A percentile compares a stretch with the other conserved stretches of the same genome.
Conservation (phyloP, 139 green algal genomes). For the Eudorina sp. region DNA sequence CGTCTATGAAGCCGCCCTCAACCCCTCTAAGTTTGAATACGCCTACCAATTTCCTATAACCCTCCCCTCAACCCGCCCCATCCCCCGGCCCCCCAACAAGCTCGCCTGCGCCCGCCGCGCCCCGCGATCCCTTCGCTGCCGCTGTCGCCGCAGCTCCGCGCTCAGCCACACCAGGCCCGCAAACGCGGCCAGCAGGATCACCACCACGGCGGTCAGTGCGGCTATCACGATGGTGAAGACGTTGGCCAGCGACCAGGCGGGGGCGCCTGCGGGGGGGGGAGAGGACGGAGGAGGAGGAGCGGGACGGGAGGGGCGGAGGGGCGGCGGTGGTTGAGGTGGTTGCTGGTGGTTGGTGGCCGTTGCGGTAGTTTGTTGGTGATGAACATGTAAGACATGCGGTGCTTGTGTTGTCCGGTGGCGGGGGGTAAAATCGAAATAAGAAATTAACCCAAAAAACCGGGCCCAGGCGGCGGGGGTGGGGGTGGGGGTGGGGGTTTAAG, state of each 20-base stretch:
- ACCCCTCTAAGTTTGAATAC: too few species aligned
- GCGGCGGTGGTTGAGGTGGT: background rate
- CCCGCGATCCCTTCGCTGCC: background rate
- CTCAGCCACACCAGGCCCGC: background rate
- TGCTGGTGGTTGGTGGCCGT: background rate
- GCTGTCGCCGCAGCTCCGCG: background rate
- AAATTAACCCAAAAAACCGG: too few species aligned
- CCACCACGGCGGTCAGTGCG: background rate
- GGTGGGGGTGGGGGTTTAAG: too few species aligned
- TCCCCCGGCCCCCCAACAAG: background rate
- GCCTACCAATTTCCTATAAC: too few species aligned
- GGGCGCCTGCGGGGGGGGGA: background rate
- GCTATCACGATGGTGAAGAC: slow-evolving; percentile 12
- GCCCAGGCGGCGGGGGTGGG: too few species aligned
- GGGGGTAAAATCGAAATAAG: too few species aligned
- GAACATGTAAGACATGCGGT: too few species aligned
- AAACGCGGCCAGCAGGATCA: background rate
- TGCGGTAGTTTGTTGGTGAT: background rate
- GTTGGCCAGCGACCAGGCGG: slow-evolving; percentile 11
- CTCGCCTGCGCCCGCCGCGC: too few species aligned
- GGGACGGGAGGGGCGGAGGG: background rate
- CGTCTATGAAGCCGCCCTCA: too few species aligned
- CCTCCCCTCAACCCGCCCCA: background rate
- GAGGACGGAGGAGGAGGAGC: background rate
- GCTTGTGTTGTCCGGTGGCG: too few species aligned